These are phyloP conservation scores for Jasminum sambac DNA, from an alignment of 257 asterid species.

Conservation along the genomic window DNA sequence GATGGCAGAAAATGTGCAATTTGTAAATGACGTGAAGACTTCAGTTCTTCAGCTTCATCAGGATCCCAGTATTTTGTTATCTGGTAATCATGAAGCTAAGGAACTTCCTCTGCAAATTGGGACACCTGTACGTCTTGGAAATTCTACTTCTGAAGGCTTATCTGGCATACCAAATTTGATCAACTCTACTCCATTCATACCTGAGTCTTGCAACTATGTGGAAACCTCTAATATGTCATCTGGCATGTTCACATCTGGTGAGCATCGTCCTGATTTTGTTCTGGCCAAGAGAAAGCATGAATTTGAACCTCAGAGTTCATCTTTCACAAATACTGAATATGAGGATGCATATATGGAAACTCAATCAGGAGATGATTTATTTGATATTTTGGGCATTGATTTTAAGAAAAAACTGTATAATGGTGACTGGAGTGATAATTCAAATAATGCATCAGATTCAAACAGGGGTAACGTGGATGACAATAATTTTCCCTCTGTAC, in stretches of 20 bases:
- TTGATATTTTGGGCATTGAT: conserved; percentile 60
- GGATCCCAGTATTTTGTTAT: conserved; percentile 43
- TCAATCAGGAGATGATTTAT: conserved; percentile 58
- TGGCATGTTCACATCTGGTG: conserved; percentile 31
- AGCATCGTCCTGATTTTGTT: conserved; percentile 30
- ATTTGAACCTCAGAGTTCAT: conserved; percentile 27
- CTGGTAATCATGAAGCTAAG: conserved; percentile 37
- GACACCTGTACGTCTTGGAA: conserved; percentile 27
- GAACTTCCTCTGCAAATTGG: conserved; percentile 31
- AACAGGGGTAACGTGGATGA: conserved; percentile 25
- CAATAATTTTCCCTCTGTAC: conserved; percentile 26
- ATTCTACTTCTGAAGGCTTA: conserved; percentile 27
- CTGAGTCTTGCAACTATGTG: conserved; percentile 21
- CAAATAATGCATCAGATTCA: conserved; percentile 26
- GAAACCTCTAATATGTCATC: conserved; percentile 25
- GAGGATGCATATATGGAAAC: conserved; percentile 34
- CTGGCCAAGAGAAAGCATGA: conserved; percentile 36
- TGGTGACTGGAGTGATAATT: conserved; percentile 34
- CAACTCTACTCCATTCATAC: conserved; percentile 28
- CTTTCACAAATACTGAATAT: conserved; percentile 21
- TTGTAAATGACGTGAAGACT: conserved; percentile 51
- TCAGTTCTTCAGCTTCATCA: conserved; percentile 52
- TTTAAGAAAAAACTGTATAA: conserved; percentile 39
- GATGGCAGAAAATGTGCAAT: conserved; percentile 57
- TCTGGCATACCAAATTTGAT: conserved; percentile 26